Conservation (phyloP, 805 yeast genomes). For the Ogataea neopini region DNA sequence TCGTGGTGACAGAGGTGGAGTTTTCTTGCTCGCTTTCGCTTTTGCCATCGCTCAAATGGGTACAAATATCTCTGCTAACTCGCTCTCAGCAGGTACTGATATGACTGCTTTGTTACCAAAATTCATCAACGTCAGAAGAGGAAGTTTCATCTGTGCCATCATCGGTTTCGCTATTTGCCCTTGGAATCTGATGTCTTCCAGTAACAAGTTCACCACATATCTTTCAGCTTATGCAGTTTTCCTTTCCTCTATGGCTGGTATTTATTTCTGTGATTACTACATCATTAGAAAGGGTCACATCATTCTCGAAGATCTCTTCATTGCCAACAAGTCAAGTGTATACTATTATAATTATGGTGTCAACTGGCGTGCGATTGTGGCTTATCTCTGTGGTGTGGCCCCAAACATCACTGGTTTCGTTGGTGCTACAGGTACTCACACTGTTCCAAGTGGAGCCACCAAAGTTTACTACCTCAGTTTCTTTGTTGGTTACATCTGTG, state of each 20-base stretch:
- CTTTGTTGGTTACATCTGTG: slow-evolving; percentile 69
- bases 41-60: slow-evolving; percentile 79
- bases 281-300: slow-evolving; percentile 74
- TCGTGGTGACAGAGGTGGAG: slow-evolving; percentile 74
- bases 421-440: slow-evolving; percentile 70
- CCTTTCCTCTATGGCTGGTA: slow-evolving; percentile 82
- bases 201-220: slow-evolving; percentile 76
- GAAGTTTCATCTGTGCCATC: slow-evolving; percentile 74
- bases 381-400: slow-evolving; percentile 76
- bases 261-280: slow-evolving; percentile 64
- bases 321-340: slow-evolving; percentile 41
- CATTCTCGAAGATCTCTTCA: slow-evolving; percentile 63
- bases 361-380: slow-evolving; percentile 83
- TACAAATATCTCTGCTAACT: slow-evolving; percentile 73
- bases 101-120: slow-evolving; percentile 66
- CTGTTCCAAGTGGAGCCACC: slow-evolving; percentile 77
- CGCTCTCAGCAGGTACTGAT: slow-evolving; percentile 72
- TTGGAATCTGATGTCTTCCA: slow-evolving; percentile 73
- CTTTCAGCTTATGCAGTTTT: slow-evolving; percentile 81
- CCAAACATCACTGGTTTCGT: slow-evolving; percentile 89
- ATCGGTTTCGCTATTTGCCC: slow-evolving; percentile 76
- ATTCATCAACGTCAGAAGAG: slow-evolving; percentile 73
- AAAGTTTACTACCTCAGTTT: slow-evolving; percentile 72
- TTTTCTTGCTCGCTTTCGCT: slow-evolving; percentile 67
- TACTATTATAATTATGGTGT: slow-evolving; percentile 69